Evolutionary conservation across 805 yeast species (phyloP).

Genomic region (Yarrowia alimentaria): DNA sequence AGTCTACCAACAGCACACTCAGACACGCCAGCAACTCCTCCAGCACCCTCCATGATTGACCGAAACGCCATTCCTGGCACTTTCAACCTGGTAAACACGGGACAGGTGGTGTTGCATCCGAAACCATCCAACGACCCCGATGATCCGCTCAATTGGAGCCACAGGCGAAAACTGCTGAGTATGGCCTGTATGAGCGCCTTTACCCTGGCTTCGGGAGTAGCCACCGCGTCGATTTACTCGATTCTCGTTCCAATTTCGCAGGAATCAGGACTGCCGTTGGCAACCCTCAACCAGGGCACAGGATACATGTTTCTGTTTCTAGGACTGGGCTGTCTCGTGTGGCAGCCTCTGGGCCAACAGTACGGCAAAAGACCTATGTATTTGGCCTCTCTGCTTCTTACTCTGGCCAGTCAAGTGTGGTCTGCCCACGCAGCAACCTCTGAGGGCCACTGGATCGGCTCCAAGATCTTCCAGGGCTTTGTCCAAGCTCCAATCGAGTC

Average conservation of each 20-base stretch:
- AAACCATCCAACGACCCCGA: constrained; percentile 67
- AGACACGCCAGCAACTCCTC: too few species aligned
- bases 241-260: constrained; percentile 44
- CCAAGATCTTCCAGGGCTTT: constrained; percentile 46
- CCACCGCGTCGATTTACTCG: constrained; percentile 50
- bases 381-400: constrained; percentile 43
- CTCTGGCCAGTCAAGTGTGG: constrained; percentile 45
- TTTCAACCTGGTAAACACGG: constrained; percentile 30
- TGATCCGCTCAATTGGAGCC: constrained; percentile 67
- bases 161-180: constrained; percentile 48
- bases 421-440: constrained; percentile 42
- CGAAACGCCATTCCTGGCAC: constrained; percentile 33
- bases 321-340: constrained; percentile 52
- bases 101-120: constrained; percentile 52
- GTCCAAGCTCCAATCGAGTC: constrained; percentile 76
- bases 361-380: constrained; percentile 51
- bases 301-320: constrained; percentile 53
- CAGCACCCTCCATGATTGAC: constrained; percentile 18
- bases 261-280: constrained; percentile 42
- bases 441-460: constrained; percentile 44
- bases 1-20: too few species aligned
- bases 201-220: constrained; percentile 48
- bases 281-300: constrained; percentile 48
- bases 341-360: constrained; percentile 52
- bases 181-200: constrained; percentile 42